These are phyloP conservation scores for Candida tallmaniae DNA, from an alignment of 805 yeast species.

Conservation along the genomic window DNA sequence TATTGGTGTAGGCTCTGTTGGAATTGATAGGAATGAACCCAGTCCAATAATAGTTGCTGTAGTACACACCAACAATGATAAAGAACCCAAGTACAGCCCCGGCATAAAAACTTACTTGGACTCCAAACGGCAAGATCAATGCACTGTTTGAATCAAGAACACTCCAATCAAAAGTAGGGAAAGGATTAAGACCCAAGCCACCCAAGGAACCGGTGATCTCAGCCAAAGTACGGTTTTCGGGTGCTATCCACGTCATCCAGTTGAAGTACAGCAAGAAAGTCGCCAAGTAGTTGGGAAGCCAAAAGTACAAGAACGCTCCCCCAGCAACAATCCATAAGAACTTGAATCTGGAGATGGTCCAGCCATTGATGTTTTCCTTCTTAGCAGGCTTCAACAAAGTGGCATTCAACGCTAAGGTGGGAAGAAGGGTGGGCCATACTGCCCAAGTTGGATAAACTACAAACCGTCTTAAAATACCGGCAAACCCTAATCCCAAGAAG, in stretches of 20 bases:
- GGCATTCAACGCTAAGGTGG: slow-evolving; percentile 25
- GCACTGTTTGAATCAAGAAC: slow-evolving; percentile 22
- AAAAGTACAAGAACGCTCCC: slow-evolving; percentile 36
- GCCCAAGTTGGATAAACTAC: slow-evolving; percentile 21
- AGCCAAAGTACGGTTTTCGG: slow-evolving; percentile 45
- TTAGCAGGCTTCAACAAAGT: slow-evolving; percentile 21
- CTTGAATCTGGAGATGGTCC: slow-evolving; percentile 22
- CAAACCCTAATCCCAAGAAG: slow-evolving; percentile 26
- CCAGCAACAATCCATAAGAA: slow-evolving; percentile 16
- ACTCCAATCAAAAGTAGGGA: slow-evolving; percentile 53
- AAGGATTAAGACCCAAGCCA: slow-evolving; percentile 53
- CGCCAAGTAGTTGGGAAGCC: slow-evolving; percentile 44
- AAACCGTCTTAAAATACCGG: slow-evolving; percentile 24
- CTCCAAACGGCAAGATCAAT: slow-evolving; percentile 42
- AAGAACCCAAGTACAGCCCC: slow-evolving; percentile 17
- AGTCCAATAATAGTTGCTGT: slow-evolving; percentile 20
- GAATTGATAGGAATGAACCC: slow-evolving; percentile 36
- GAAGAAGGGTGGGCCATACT: slow-evolving; percentile 26
- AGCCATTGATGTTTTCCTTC: slow-evolving; percentile 24
- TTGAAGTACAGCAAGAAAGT: slow-evolving; percentile 40
- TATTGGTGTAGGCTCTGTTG: slow-evolving; percentile 42
- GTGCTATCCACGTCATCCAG: slow-evolving; percentile 60
- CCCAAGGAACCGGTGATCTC: slow-evolving; percentile 41
- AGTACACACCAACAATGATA: slow-evolving; percentile 18
- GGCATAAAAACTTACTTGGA: slow-evolving; percentile 11